Conservation (phyloP, 2,329 filamentous ascomycete species). For the Trichoderma aggressivum region DNA sequence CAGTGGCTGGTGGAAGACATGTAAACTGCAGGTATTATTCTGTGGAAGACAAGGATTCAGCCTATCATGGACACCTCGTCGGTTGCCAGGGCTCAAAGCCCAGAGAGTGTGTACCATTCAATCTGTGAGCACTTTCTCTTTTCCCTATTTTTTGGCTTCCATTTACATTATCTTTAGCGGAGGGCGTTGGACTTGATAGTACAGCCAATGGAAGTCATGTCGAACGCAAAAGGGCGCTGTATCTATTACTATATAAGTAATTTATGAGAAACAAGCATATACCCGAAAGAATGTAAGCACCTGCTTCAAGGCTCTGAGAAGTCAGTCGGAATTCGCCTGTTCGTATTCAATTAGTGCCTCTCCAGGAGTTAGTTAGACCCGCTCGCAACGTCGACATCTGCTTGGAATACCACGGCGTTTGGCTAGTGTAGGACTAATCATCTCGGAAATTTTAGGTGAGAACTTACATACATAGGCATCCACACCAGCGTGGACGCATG, state of each 20-base stretch:
- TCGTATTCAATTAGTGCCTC: background rate
- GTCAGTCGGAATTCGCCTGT: background rate
- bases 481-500: background rate
- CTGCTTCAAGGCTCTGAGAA: background rate
- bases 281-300: background rate
- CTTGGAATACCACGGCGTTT: background rate
- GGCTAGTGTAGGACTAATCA: background rate
- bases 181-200: background rate
- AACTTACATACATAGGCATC: background rate
- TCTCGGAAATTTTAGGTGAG: background rate
- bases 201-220: background rate
- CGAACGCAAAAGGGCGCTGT: background rate
- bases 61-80: background rate
- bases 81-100: background rate
- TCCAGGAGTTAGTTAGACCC: background rate
- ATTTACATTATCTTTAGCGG: background rate
- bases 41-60: background rate
- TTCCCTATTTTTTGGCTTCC: background rate
- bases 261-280: background rate
- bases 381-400: background rate
- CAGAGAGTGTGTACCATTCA: background rate
- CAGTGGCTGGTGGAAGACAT: constrained; percentile 6
- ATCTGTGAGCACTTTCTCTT: background rate
- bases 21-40: background rate
- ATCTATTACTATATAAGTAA: background rate